These are phyloP conservation scores for Epichloe coenophiala DNA, from an alignment of 2,329 filamentous ascomycete genomes.

Conservation along the genomic window DNA sequence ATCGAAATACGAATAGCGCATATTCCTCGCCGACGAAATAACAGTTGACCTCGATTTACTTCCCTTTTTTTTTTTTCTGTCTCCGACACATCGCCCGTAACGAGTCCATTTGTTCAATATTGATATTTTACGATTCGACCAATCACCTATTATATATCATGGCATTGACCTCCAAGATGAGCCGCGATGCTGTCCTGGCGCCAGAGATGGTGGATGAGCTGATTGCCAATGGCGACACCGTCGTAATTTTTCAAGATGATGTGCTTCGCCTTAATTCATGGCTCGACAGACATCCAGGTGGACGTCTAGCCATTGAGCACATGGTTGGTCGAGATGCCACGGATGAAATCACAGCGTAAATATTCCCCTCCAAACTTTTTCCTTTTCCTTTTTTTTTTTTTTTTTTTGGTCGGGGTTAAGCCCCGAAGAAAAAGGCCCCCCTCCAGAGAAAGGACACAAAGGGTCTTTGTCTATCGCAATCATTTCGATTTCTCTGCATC, in stretches of 20 bases:
- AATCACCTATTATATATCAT: background rate
- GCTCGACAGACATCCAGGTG: conserved; percentile 46
- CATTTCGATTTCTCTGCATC: background rate
- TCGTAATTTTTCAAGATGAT: conserved; percentile 42
- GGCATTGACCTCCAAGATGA: conserved; percentile 14
- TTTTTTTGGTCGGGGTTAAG: background rate
- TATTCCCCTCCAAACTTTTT: conserved; percentile 2
- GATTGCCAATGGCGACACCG: conserved; percentile 39
- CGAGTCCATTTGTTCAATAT: background rate
- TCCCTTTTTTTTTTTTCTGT: too few relatives aligned
- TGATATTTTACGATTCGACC: background rate
- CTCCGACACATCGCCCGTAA: background rate
- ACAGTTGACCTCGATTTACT: background rate
- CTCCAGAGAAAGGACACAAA: background rate
- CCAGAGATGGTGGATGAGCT: conserved; percentile 32
- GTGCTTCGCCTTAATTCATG: conserved; percentile 43
- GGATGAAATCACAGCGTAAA: conserved; percentile 22
- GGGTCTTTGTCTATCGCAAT: background rate
- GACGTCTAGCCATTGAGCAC: conserved; percentile 43
- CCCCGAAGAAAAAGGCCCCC: background rate
- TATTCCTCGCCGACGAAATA: background rate
- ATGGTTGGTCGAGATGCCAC: conserved; percentile 28
- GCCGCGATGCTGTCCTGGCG: conserved; percentile 29
- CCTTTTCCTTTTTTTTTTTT: background rate
- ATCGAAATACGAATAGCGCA: background rate